These are phyloP conservation scores for Chloroidium sp. DNA, from an alignment of 163 green algal species.

Conservation along the genomic window DNA sequence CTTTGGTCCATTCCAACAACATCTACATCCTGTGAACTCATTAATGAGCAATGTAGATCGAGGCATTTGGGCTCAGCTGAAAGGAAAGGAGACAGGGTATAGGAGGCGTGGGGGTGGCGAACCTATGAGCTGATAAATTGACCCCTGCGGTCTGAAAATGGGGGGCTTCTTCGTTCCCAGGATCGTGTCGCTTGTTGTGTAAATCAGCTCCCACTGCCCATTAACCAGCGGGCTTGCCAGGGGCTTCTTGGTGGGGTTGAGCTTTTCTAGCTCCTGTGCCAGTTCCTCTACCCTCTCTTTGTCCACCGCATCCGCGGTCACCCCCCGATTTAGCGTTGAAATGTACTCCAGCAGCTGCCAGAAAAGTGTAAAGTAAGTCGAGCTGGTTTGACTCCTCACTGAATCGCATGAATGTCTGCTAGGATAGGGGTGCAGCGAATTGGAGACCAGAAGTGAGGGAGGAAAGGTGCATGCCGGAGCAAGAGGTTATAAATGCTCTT, in stretches of 20 bases:
- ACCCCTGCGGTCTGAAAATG: constrained; percentile 55
- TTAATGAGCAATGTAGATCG: neutral
- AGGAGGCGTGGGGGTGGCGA: neutral
- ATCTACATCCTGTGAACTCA: too few relatives aligned
- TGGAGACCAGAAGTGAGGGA: too few relatives aligned
- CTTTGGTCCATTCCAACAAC: too few relatives aligned
- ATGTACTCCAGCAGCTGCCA: constrained; percentile 25
- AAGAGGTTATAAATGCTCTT: too few relatives aligned
- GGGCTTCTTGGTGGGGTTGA: constrained; percentile 48
- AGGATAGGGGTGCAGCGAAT: too few relatives aligned
- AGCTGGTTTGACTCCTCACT: too few relatives aligned
- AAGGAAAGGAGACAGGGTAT: neutral
- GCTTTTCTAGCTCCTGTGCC: constrained; percentile 30
- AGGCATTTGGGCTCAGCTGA: neutral
- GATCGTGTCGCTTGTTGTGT: constrained; percentile 75
- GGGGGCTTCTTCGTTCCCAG: constrained; percentile 50
- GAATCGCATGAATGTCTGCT: too few relatives aligned
- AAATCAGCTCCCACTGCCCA: constrained; percentile 60
- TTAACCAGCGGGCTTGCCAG: constrained; percentile 42
- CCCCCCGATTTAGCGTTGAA: constrained; percentile 15
- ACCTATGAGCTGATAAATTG: constrained; percentile 76
- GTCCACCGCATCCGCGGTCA: constrained; percentile 14
- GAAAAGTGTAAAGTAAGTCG: too few relatives aligned
- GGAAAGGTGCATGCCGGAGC: too few relatives aligned
- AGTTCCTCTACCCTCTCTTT: constrained; percentile 15